Evolutionary conservation across 768 basidiomycete genomes (phyloP), one percentile per base, ranked within the genome.

Genomic region (Lactarius trivialis): DNA sequence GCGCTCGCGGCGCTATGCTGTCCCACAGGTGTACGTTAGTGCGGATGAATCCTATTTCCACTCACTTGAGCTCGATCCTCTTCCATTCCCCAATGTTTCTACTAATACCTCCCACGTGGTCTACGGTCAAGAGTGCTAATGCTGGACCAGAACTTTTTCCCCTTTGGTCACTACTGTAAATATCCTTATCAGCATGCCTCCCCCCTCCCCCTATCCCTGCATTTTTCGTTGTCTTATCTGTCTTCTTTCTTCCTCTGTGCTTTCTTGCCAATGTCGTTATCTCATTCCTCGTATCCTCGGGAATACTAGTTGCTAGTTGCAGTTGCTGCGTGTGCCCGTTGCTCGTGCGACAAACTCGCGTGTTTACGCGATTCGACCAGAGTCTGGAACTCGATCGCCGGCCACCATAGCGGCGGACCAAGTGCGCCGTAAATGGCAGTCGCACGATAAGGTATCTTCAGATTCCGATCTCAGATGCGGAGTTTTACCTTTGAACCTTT

Each of bases 41-140:
- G 76, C 78, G 70, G 76, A 83, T 76, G 76, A 83, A 73, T 78
- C 81, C 48, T 83, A 80, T 68, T 83, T 85, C 74, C 63, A 82
- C 70, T 79, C 79, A 39, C 86, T 86, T 66, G 84, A 86, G 73
- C 75, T 85, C 71, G 86, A 89, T 68, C 82, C 87, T 39, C 81
- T 88, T 60, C 87, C 89, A 51, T 89, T 86, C 70, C 79, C 84
- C 68, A 76, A 81, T 68, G 77, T 79, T 72, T 76, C 78, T 70
- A 68, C 72, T 74, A 72, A 76, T 74, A 67, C 75, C 65, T 71
- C 71, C 60, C 68, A 65, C 71, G 67, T 67, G 60, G 71, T 73
- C 70, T 68, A 75, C 72, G 83, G 82, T 74, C 79, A 81, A 76
- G 83, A 85, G 74, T 88, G 86, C 75, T 88, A 52, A 50, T 58